Conservation (phyloP, 257 asterid species). For the Rehmannia glutinosa region DNA sequence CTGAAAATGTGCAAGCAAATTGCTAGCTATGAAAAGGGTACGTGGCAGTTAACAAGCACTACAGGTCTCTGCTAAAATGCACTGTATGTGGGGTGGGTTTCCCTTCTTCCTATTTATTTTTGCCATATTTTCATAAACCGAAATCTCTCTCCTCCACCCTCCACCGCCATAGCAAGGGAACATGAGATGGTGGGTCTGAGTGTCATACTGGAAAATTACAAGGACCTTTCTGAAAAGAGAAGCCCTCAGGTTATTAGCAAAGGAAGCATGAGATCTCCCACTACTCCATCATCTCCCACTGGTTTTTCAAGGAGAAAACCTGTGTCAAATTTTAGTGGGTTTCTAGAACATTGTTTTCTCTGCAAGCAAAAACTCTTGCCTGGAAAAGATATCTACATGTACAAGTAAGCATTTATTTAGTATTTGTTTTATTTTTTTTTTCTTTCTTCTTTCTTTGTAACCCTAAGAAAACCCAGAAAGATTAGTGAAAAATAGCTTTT, state of each 20-base stretch:
- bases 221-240: slow-evolving; percentile 22
- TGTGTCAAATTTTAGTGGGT: slow-evolving; percentile 21
- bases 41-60: slow-evolving; percentile 67
- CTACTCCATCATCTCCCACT: slow-evolving; percentile 23
- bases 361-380: slow-evolving; percentile 67
- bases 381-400: slow-evolving; percentile 88
- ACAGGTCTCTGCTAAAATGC: slow-evolving; percentile 29
- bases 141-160: background rate
- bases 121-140: slow-evolving; percentile 7
- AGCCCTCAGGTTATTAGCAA: slow-evolving; percentile 59
- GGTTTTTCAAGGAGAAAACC: slow-evolving; percentile 19
- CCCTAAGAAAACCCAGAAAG: too few relatives aligned
- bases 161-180: slow-evolving; percentile 15
- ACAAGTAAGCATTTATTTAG: slow-evolving; percentile 55
- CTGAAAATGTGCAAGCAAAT: slow-evolving; percentile 12
- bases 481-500: too few relatives aligned
- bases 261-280: slow-evolving; percentile 46
- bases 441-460: background rate
- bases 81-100: too few relatives aligned
- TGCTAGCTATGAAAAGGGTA: slow-evolving; percentile 33
- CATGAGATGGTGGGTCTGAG: slow-evolving; percentile 91
- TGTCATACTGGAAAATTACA: slow-evolving; percentile 57
- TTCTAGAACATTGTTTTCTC: slow-evolving; percentile 73
- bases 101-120: slow-evolving; percentile 25
- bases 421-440: background rate